Evolutionary conservation across 1,139 yeast species (phyloP), one percentile per base, ranked within the genome.

Genomic region (Geotrichum histeridarum): DNA sequence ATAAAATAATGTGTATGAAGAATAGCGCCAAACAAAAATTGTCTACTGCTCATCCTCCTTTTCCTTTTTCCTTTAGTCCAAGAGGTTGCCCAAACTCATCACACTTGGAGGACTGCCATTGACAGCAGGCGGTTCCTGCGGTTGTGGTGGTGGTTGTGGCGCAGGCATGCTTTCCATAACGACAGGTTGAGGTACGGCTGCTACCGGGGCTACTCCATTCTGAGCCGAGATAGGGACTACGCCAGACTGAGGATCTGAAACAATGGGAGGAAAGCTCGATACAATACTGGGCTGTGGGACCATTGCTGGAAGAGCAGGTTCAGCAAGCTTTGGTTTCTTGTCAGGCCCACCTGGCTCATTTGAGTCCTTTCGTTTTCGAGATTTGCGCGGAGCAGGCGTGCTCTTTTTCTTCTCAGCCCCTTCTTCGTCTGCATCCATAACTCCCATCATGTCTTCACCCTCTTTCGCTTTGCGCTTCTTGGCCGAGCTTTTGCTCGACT

Each of bases 61-160:
- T 22, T 5, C 27, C 5, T 33, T 33, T 39, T 18, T 18, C 12
- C 14, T 17, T 32, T 43, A 43, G 14, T 43, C 47, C 18, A 43
- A 5, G 15, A 43, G 47, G 14, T 43, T 43, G 11, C 47, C 47
- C 5, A 43, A 17, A 12, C 47, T 43, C 47, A 43, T 43, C 8
- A 43, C 38, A 38, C 47, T 43, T 4, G 47, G 47, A 7, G 37
- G 33, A 5, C 38, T 43, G 11, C 38, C 38, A 32, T 32, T 32
- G 4, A 12, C n/a, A 32, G 47, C n/a, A 8, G 36, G 18, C 14
- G 17, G 14, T 9, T 15, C 46, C n/a, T 11, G 33, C n/a, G 35
- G 8, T 27, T 22, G 15, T 12, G 38, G 27, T 2, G 37, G 22
- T 31, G 8, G 22, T n/a, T 6, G 47, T 6, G 9, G 7, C 8